phyloP scores from a whole-genome alignment of 2,329 filamentous ascomycete species.

The Knufia petricola region DNA sequence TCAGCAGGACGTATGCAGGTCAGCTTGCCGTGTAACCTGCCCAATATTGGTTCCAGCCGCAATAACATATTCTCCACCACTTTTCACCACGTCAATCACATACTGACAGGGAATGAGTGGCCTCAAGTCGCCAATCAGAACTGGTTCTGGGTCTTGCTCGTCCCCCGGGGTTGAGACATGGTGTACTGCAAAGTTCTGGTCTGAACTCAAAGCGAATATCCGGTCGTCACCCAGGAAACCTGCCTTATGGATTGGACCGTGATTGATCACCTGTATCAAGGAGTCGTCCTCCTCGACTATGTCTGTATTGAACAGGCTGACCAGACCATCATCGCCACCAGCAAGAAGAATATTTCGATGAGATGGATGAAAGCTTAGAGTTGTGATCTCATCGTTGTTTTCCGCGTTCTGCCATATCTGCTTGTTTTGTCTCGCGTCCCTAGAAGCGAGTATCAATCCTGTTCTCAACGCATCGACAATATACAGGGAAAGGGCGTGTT shows the following conservation, averaged over 20 bases:
- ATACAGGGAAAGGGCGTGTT: background rate
- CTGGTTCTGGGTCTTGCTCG: slow-evolving; percentile 37
- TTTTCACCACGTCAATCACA: slow-evolving; percentile 43
- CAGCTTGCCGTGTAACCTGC: slow-evolving; percentile 4
- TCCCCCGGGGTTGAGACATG: slow-evolving; percentile 39
- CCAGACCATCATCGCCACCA: slow-evolving; percentile 53
- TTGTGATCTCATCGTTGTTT: slow-evolving; percentile 52
- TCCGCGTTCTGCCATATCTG: slow-evolving; percentile 28
- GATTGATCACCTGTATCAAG: slow-evolving; percentile 53
- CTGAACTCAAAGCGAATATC: slow-evolving; percentile 52
- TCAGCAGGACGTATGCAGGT: background rate
- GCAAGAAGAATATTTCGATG: slow-evolving; percentile 47
- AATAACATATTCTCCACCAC: slow-evolving; percentile 17
- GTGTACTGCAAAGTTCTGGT: slow-evolving; percentile 52
- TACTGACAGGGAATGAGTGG: slow-evolving; percentile 49
- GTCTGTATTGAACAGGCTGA: slow-evolving; percentile 52
- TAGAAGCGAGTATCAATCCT: slow-evolving; percentile 14
- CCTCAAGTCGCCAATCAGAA: slow-evolving; percentile 48
- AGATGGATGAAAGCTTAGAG: slow-evolving; percentile 45
- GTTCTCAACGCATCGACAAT: background rate
- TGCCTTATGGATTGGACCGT: slow-evolving; percentile 52
- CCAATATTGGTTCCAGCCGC: slow-evolving; percentile 21
- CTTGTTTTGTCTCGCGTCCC: slow-evolving; percentile 30
- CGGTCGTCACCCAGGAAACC: slow-evolving; percentile 46
- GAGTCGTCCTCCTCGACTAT: slow-evolving; percentile 53